Evolutionary conservation across 805 yeast species (phyloP).

Genomic region (Kodamaea kakaduensis): DNA sequence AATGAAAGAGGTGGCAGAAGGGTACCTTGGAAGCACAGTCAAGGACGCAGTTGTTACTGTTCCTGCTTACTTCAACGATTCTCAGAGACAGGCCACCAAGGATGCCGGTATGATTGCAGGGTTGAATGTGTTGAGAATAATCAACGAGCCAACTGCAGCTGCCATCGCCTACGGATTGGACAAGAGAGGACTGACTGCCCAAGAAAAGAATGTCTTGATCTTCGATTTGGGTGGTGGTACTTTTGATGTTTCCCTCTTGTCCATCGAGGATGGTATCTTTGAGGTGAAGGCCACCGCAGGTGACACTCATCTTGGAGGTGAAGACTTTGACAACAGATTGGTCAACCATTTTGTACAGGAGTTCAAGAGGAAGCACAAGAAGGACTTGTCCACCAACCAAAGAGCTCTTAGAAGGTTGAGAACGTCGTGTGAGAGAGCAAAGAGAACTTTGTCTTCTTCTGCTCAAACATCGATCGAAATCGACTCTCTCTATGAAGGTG

Average conservation of each 20-base stretch:
- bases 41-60: constrained; percentile 47
- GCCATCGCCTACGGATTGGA: constrained; percentile 45
- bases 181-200: constrained; percentile 46
- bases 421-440: constrained; percentile 98
- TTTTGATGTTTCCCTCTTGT: constrained; percentile 82
- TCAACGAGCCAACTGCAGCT: constrained; percentile 45
- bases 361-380: constrained; percentile 89
- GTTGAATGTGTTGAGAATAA: constrained; percentile 41
- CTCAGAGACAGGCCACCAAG: constrained; percentile 44
- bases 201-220: constrained; percentile 85
- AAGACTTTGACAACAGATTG: constrained; percentile 88
- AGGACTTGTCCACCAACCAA: constrained; percentile 75
- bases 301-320: constrained; percentile 98
- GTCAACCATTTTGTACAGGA: constrained; percentile 87
- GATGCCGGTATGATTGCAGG: constrained; percentile 45
- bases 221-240: constrained; percentile 98
- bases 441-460: constrained; percentile 92
- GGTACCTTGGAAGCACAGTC: constrained; percentile 77
- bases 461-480: constrained; percentile 95
- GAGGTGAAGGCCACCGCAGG: constrained; percentile 93
- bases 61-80: constrained; percentile 42
- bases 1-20: constrained; percentile 94
- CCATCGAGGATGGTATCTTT: constrained; percentile 88
- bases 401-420: constrained; percentile 90
- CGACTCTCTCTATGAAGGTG: constrained; percentile 91